Evolutionary conservation across 345 rosid genomes (phyloP), one percentile per base, ranked within the genome.

Genomic region (Physaria fendleri): DNA sequence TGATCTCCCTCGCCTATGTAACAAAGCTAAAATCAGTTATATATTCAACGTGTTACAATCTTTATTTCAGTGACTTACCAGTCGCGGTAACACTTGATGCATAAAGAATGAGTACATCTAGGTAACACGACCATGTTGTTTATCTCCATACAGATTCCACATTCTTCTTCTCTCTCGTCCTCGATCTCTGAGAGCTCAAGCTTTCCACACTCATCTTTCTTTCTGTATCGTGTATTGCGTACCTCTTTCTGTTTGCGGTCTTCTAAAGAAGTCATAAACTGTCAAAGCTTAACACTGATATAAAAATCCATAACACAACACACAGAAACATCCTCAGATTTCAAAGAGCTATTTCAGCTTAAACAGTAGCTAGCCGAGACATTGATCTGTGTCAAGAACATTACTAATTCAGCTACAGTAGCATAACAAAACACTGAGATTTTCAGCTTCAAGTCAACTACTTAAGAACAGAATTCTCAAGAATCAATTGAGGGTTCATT

Each of bases 111-210:
- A 59, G 74, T 66, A 79, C 96, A 88, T 56, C 78, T 85, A 6
- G 93, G 96, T 24, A 88, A 65, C 11, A 83, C 90, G 10, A 85
- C 78, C 76, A 70, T 78, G 68, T 56, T 46, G 34, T 63, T 82
- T 56, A 70, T 56, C 83, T 81, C 96, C 80, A 88, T 51, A 69
- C 96, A 88, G 71, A 88, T 88, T 28, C 84, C 90, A 33, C 96
- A 88, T 67, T 88, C 96, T 34, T 79, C 81, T 70, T 87, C 95
- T 59, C 84, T 62, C 57, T 87, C 92, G 0, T 52, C 14, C 62
- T 87, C 92, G 39, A 64, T 58, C 62, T 66, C 80, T 2, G 84
- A 79, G 58, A 78, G 60, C 55, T 79, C 79, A 29, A 79, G 67
- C 29, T 59, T 68, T 21, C 56, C 69, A 4, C 24, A 23, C 12